These are phyloP conservation scores for Fraxinus americana DNA, from an alignment of 257 asterid species.

Conservation along the genomic window DNA sequence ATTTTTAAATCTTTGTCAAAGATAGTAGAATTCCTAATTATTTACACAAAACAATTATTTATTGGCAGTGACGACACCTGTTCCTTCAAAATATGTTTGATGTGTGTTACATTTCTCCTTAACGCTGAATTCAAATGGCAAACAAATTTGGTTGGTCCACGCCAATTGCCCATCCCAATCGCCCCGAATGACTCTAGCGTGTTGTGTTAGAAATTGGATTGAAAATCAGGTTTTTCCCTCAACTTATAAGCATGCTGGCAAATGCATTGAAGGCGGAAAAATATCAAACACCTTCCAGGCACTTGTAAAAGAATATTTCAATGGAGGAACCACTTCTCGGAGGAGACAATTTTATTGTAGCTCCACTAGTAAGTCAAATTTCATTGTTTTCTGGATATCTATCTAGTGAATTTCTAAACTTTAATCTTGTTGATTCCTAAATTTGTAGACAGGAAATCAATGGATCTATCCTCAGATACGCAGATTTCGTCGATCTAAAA, in stretches of 20 bases:
- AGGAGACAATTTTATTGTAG: neutral
- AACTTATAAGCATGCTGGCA: no score
- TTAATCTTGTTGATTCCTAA: neutral
- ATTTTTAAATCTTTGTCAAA: neutral
- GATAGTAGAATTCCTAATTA: neutral
- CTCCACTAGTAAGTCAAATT: neutral
- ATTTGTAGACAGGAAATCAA: conserved; percentile 8
- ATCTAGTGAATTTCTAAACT: neutral
- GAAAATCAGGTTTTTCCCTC: neutral
- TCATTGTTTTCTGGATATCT: neutral
- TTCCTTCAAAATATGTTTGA: neutral
- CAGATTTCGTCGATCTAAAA: conserved; percentile 68
- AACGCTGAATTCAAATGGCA: neutral
- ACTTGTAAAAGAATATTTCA: neutral
- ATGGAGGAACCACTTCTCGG: neutral
- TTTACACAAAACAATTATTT: neutral
- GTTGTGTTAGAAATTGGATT: neutral
- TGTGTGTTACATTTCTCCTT: neutral
- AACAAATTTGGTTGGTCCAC: neutral
- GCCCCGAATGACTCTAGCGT: neutral
- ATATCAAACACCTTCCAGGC: neutral
- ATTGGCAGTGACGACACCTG: neutral
- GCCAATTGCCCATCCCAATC: neutral
- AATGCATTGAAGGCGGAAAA: neutral
- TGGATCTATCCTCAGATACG: conserved; percentile 33